A percentile compares a stretch with the other conserved stretches of the same genome.
Evolutionary conservation across 2,329 filamentous ascomycete species (phyloP).

Genomic region (Verticillium dahliae): DNA sequence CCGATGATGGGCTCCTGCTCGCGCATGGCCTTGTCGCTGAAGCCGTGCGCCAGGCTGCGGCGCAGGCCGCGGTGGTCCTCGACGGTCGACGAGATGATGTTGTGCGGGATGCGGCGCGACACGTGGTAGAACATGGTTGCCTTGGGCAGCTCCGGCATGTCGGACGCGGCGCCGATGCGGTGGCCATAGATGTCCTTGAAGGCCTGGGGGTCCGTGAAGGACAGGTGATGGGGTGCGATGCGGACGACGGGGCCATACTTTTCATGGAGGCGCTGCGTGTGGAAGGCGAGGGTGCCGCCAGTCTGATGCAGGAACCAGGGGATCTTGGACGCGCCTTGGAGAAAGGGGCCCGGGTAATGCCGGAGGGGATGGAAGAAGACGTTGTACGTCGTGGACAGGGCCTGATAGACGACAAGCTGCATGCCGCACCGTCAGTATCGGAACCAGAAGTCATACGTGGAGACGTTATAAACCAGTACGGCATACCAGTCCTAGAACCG

Average conservation of each 20-base stretch:
- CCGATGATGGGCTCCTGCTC: conserved; percentile 21
- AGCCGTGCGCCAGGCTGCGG: conserved; percentile 19
- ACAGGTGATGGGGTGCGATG: conserved; percentile 29
- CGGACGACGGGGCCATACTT: conserved; percentile 28
- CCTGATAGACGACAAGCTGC: conserved; percentile 1
- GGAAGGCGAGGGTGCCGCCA: conserved; percentile 2
- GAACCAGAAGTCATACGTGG: background rate
- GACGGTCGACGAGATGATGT: conserved; percentile 9
- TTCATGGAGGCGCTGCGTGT: conserved; percentile 11
- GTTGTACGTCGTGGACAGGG: conserved; percentile 17
- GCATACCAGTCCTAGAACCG: background rate
- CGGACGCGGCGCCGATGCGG: background rate
- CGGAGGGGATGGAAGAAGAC: conserved; percentile 26
- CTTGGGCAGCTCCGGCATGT: background rate
- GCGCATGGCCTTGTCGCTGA: conserved; percentile 20
- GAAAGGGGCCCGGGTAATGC: conserved; percentile 20
- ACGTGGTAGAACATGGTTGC: background rate
- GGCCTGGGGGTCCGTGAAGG: conserved; percentile 24
- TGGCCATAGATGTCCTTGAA: conserved; percentile 33
- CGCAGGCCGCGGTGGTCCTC: conserved; percentile 15
- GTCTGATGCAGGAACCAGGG: background rate
- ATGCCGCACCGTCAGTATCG: background rate
- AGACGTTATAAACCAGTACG: too few species aligned
- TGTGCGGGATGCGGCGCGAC: background rate
- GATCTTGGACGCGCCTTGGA: conserved; percentile 3